Conservation (phyloP, 1,139 yeast genomes). For the Candida mesenterica region DNA sequence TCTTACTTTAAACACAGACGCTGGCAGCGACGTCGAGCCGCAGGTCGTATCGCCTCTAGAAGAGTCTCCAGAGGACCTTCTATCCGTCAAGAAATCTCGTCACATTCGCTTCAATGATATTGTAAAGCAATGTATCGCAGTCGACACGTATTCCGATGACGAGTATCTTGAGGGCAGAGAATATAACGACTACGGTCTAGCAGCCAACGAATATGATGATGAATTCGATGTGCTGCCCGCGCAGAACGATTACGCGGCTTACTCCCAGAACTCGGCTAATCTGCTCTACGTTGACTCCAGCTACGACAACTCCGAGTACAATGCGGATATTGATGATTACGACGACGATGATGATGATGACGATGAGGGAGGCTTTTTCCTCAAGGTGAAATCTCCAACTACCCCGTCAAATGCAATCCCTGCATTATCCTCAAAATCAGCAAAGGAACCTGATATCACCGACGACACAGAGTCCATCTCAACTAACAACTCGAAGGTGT, state of each 20-base stretch:
- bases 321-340: constrained; percentile 30
- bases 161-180: constrained; percentile 21
- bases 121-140: constrained; percentile 87
- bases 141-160: constrained; percentile 44
- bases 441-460: constrained; percentile 13
- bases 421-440: constrained; percentile 10
- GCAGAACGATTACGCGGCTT: constrained; percentile 5
- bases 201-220: constrained; percentile 18
- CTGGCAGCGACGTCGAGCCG: too few relatives aligned
- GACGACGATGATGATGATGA: constrained; percentile 51
- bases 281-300: constrained; percentile 8
- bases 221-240: constrained; percentile 18
- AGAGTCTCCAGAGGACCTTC: background rate
- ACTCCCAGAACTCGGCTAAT: constrained; percentile 1
- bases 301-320: constrained; percentile 17
- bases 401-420: constrained; percentile 18
- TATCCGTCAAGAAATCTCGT: constrained; percentile 36
- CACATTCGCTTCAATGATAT: constrained; percentile 90
- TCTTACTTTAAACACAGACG: too few relatives aligned
- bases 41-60: too few relatives aligned
- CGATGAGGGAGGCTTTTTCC: constrained; percentile 70
- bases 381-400: constrained; percentile 52
- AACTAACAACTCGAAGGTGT: constrained; percentile 22
- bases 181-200: constrained; percentile 18
- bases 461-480: constrained; percentile 30